Evolutionary conservation across 192 early-diverging fungal genomes (phyloP).

Genomic region (Rhizophagus sp.): DNA sequence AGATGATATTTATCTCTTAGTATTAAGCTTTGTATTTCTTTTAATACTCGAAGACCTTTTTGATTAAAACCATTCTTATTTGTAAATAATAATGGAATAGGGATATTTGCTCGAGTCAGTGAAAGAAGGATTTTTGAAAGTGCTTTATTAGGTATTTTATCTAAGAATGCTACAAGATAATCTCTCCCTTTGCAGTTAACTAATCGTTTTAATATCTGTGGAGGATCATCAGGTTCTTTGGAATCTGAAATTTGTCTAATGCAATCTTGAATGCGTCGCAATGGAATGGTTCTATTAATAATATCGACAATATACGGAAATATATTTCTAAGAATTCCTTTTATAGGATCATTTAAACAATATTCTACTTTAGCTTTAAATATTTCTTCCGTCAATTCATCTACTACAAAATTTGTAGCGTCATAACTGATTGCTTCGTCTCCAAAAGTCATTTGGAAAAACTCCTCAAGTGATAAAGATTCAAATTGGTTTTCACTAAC

Average conservation of each 20-base stretch:
- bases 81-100: conserved; percentile 5
- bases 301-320: conserved; percentile 8
- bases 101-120: background rate
- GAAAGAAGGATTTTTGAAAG: background rate
- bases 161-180: background rate
- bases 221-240: background rate
- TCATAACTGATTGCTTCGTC: background rate
- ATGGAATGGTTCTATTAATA: background rate
- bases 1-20: background rate
- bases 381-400: background rate
- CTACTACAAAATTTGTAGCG: background rate
- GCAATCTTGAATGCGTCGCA: background rate
- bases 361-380: background rate
- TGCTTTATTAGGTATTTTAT: background rate
- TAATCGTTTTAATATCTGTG: background rate
- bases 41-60: conserved; percentile 8
- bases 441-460: conserved; percentile 1
- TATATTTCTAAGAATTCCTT: conserved; percentile 6
- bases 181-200: background rate
- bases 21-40: background rate
- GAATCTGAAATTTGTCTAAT: background rate
- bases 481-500: background rate
- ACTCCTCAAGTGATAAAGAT: background rate
- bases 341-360: background rate
- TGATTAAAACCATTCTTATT: background rate